These are phyloP conservation scores for Trichoderma gracile DNA, from an alignment of 2,329 filamentous ascomycete species.

Conservation along the genomic window DNA sequence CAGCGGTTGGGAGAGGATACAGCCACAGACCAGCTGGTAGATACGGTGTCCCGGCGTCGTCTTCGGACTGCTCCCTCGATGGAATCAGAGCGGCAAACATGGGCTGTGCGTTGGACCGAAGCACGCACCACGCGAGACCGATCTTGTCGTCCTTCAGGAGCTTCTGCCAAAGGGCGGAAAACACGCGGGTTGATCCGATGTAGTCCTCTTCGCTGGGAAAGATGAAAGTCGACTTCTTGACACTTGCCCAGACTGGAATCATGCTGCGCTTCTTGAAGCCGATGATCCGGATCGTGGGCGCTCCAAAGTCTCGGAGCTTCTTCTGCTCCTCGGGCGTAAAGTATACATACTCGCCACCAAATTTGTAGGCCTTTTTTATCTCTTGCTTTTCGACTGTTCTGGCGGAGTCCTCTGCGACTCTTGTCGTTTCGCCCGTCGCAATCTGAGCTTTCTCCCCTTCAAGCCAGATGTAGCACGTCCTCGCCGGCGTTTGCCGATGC, in stretches of 20 bases:
- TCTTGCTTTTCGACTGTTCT: slow-evolving; percentile 77
- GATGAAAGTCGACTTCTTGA: slow-evolving; percentile 86
- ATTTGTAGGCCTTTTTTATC: slow-evolving; percentile 91
- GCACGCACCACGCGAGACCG: slow-evolving; percentile 85
- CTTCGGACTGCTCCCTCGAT: slow-evolving; percentile 65
- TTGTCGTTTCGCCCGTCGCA: slow-evolving; percentile 70
- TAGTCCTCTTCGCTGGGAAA: slow-evolving; percentile 91
- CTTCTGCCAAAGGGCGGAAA: slow-evolving; percentile 87
- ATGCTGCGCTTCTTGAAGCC: slow-evolving; percentile 83
- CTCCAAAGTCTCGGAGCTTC: slow-evolving; percentile 74
- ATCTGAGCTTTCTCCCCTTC: slow-evolving; percentile 85
- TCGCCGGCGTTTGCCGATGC: slow-evolving; percentile 76
- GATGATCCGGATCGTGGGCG: slow-evolving; percentile 81
- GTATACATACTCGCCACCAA: slow-evolving; percentile 84
- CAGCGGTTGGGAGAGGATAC: slow-evolving; percentile 81
- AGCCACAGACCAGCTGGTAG: slow-evolving; percentile 87
- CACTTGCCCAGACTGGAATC: slow-evolving; percentile 80
- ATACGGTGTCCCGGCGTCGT: slow-evolving; percentile 64
- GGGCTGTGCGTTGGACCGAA: slow-evolving; percentile 77
- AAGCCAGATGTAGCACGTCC: slow-evolving; percentile 85
- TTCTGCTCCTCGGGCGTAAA: slow-evolving; percentile 85
- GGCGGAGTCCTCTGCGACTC: slow-evolving; percentile 75
- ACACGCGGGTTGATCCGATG: slow-evolving; percentile 88
- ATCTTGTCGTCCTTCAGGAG: slow-evolving; percentile 77
- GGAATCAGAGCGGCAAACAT: slow-evolving; percentile 80